A percentile compares a stretch with the other conserved stretches of the same genome.
Evolutionary conservation across 23 red algal genomes (phyloP).

Genomic region (Pyropia haitanensis): DNA sequence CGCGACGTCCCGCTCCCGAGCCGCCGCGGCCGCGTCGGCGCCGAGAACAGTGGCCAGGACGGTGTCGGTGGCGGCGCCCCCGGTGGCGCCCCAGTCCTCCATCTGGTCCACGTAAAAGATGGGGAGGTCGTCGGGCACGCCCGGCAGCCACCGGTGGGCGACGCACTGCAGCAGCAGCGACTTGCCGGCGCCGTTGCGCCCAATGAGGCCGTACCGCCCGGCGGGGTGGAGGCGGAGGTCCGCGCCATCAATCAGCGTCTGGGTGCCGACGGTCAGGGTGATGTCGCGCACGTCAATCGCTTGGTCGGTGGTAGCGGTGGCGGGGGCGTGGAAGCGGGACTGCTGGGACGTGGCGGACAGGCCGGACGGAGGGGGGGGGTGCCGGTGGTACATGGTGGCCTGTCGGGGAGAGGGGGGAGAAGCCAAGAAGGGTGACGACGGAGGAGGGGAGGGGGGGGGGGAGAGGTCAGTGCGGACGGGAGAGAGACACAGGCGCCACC

Average conservation of each 20-base stretch:
- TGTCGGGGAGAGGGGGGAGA: no score
- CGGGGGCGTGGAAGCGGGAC: conserved; percentile 2
- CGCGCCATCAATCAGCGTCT: neutral
- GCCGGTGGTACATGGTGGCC: no score
- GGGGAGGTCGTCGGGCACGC: conserved; percentile 20
- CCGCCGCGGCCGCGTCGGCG: conserved; percentile 12
- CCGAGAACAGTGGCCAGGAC: no score
- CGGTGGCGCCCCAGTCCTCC: conserved; percentile 16
- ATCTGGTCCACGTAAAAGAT: conserved; percentile 27
- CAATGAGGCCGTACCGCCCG: conserved; percentile 31
- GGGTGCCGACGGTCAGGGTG: neutral
- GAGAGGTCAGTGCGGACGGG: no score
- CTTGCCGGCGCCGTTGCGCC: conserved; percentile 41
- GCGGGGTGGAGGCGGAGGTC: conserved; percentile 11
- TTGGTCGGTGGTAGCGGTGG: neutral
- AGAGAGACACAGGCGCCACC: no score
- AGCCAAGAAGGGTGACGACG: no score
- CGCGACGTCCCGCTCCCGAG: conserved; percentile 55
- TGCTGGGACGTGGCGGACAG: neutral
- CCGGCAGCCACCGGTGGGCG: conserved; percentile 30
- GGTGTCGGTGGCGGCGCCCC: no score
- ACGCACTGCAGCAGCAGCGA: conserved; percentile 20
- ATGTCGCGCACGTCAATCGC: conserved; percentile 11
- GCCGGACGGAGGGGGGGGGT: no score
- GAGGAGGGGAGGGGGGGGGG: no score